These are phyloP conservation scores for Podospora sp. DNA, from an alignment of 495 filamentous ascomycete genomes.

Conservation along the genomic window DNA sequence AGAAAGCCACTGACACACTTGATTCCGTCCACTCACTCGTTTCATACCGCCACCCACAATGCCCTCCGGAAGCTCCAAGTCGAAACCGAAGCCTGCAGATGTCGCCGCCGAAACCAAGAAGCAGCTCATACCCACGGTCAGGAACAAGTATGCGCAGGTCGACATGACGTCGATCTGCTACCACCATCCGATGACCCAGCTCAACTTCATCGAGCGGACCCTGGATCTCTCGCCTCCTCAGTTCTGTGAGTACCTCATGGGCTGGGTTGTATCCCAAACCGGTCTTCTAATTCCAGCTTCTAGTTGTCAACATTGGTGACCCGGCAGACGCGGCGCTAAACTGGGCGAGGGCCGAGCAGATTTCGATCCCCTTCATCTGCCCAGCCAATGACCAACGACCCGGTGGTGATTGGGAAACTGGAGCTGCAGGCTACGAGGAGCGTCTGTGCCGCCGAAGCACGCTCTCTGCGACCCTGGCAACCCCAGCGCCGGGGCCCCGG, in stretches of 20 bases:
- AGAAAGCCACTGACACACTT: too few relatives aligned
- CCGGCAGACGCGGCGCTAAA: constrained; percentile 69
- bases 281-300: constrained; percentile 22
- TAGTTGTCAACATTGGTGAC: constrained; percentile 63
- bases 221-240: constrained; percentile 38
- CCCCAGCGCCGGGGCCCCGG: constrained; percentile 49
- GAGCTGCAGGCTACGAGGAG: constrained; percentile 69
- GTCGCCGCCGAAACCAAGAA: constrained; percentile 70
- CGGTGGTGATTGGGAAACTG: constrained; percentile 78
- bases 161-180: constrained; percentile 53
- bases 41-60: constrained; percentile 38
- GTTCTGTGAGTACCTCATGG: constrained; percentile 42
- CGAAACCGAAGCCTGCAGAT: constrained; percentile 65
- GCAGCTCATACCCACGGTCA: constrained; percentile 62
- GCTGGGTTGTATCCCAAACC: constrained; percentile 3
- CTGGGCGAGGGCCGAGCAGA: constrained; percentile 49
- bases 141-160: constrained; percentile 51
- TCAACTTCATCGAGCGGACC: constrained; percentile 38
- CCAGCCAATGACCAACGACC: constrained; percentile 73
- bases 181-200: constrained; percentile 44
- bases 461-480: constrained; percentile 63
- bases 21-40: neutral
- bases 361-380: constrained; percentile 67
- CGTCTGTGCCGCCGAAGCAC: constrained; percentile 71
- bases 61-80: constrained; percentile 45